phyloP scores from a whole-genome alignment of 202 grass and related monocot species.

The Setaria italica region DNA sequence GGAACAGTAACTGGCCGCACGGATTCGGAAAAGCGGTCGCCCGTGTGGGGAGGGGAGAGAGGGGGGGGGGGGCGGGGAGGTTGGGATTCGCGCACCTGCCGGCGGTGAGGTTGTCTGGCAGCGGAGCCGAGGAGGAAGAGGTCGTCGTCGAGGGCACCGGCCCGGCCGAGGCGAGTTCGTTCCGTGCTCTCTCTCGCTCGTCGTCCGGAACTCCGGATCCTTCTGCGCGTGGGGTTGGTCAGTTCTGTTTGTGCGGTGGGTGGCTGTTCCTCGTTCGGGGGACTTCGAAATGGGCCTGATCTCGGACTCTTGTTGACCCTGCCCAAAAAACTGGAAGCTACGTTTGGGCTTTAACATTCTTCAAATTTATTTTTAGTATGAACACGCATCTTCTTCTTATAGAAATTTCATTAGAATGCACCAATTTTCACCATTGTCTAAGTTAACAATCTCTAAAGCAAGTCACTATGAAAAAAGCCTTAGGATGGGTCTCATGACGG shows the following conservation, averaged over 20 bases:
- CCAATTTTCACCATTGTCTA: not conserved
- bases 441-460: not conserved
- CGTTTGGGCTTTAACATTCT: not conserved
- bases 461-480: not conserved
- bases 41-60: not conserved
- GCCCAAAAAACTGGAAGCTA: not conserved
- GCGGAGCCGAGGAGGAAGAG: constrained; percentile 18
- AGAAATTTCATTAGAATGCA: not conserved
- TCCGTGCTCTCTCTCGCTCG: not conserved
- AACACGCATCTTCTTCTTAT: not conserved
- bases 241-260: not conserved
- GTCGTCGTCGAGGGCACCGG: not conserved
- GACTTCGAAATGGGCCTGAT: not conserved
- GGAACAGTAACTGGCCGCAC: constrained; percentile 34
- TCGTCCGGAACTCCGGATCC: constrained; percentile 40
- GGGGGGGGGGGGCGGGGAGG: not conserved
- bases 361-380: not conserved
- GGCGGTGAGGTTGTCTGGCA: not conserved
- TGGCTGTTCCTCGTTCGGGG: not conserved
- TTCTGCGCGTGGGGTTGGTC: constrained; percentile 12
- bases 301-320: not conserved
- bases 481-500: too few species aligned
- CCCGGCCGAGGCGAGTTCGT: not conserved
- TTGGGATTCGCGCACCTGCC: constrained; percentile 37
- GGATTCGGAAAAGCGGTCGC: constrained; percentile 18